Percentiles rank a stretch among this genome's conserved stretches.
phyloP scores from a whole-genome alignment of 1,284 basidiomycete species.

The Ustilago lituana region DNA sequence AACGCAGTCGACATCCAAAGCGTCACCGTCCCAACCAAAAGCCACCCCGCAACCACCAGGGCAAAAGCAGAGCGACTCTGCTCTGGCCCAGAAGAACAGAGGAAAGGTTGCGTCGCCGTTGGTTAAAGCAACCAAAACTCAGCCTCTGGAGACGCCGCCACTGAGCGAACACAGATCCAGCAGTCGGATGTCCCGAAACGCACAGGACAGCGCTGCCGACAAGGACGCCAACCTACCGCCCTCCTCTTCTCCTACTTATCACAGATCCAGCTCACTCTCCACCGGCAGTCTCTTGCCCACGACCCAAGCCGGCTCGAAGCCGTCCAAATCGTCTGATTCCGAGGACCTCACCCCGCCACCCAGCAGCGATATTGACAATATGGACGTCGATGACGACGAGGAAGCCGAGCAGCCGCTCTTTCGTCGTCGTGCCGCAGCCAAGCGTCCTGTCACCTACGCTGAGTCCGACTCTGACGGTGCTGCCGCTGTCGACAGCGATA shows the following conservation, averaged over 20 bases:
- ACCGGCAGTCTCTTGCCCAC: conserved; percentile 21
- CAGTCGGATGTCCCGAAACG: conserved; percentile 13
- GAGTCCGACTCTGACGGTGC: conserved; percentile 54
- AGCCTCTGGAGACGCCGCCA: conserved; percentile 40
- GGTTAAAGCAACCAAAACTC: conserved; percentile 9
- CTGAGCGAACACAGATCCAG: conserved; percentile 34
- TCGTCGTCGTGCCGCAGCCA: conserved; percentile 43
- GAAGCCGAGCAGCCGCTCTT: conserved; percentile 39
- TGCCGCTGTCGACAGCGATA: conserved; percentile 27
- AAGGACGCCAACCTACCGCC: conserved; percentile 10
- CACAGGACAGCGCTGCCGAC: neutral
- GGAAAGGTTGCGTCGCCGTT: conserved; percentile 11
- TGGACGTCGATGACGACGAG: conserved; percentile 46
- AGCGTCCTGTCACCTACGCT: conserved; percentile 48
- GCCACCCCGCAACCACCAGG: neutral
- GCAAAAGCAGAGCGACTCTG: no score
- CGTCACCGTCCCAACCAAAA: conserved; percentile 11
- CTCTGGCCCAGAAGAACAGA: conserved; percentile 6
- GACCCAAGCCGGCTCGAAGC: conserved; percentile 6
- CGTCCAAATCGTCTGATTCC: conserved; percentile 18
- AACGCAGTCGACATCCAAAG: conserved; percentile 13
- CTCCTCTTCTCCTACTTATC: conserved; percentile 33
- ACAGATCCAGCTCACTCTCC: conserved; percentile 38
- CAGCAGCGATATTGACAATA: conserved; percentile 30
- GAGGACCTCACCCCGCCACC: conserved; percentile 45